Conservation (phyloP, 2,329 filamentous ascomycete species). For the Fonsecaea erecta region DNA sequence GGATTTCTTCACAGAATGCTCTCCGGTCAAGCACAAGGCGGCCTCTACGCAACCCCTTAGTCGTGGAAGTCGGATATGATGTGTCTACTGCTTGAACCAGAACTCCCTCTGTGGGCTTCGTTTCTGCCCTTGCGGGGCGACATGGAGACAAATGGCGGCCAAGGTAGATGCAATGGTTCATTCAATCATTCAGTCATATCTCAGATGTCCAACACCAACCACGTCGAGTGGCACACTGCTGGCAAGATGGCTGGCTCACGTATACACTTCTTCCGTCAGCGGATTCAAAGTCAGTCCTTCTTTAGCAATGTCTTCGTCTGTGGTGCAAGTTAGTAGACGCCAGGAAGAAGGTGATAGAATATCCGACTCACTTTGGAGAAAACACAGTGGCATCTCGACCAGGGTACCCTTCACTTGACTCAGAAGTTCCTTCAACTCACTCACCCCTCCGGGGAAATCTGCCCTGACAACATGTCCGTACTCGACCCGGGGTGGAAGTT, state of each 20-base stretch:
- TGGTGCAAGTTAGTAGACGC: conserved; percentile 40
- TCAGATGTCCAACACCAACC: conserved; percentile 13
- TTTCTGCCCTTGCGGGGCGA: background rate
- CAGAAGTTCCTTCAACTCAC: conserved; percentile 73
- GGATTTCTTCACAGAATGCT: background rate
- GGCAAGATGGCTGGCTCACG: conserved; percentile 45
- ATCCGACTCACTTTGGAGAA: conserved; percentile 57
- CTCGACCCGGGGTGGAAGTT: conserved; percentile 65
- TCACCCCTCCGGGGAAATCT: conserved; percentile 70
- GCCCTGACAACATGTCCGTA: conserved; percentile 87
- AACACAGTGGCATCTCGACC: conserved; percentile 90
- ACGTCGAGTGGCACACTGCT: background rate
- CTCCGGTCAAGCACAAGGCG: background rate
- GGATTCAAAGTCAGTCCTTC: conserved; percentile 74
- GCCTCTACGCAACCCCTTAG: background rate
- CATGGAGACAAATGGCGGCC: background rate
- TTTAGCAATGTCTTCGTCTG: conserved; percentile 84
- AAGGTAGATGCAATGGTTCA: background rate
- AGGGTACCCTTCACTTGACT: conserved; percentile 69
- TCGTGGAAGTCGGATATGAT: background rate
- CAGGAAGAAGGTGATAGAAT: background rate
- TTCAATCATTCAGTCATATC: conserved; percentile 1
- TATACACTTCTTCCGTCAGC: conserved; percentile 75
- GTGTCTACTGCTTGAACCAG: too few species aligned
- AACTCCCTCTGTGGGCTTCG: too few species aligned